Evolutionary conservation across 441 rosid genomes (phyloP), one percentile per base, ranked within the genome.

Genomic region (Euphorbia schlechtendalii): DNA sequence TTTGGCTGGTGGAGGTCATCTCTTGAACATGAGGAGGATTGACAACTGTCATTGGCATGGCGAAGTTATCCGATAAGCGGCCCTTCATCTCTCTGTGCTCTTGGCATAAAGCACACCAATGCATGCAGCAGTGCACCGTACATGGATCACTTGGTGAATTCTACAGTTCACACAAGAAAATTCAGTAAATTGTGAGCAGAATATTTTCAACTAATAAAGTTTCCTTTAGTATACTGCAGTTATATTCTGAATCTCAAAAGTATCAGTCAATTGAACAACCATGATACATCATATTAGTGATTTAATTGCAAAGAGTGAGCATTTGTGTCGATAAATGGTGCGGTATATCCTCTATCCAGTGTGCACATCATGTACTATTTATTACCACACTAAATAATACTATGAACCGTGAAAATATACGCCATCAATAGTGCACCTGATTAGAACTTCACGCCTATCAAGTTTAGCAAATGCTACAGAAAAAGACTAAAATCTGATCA

Each of bases 81-180:
- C 85, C 82, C 82, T 73, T 90, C 90, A 87, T 87, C 83, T 90
- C 99, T 63, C 95, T 77, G 76, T 87, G 95, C 79, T 93, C 96
- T 61, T 93, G 93, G 73, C 99, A 90, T 77, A 93, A 56, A 2
- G 99, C 96, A 67, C 96, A 90, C 90, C 89, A 88, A n/a, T n/a
- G n/a, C n/a, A n/a, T n/a, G n/a, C n/a, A n/a, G n/a, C n/a, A n/a
- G n/a, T n/a, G n/a, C n/a, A 88, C 97, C 76, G 90, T 38, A 75
- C 97, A 93, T 17, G 91, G 99, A 64, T 93, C 90, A 62, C 99
- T 90, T 0, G 97, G 99, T 3, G 96, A 82, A 75, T 88, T 82
- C 96, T 93, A 80, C 76, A 73, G 53, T 21, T 15, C 54, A 46
- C 48, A 69, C 67, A 36, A 32, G 10, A n/a, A 65, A 28, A 63